Evolutionary conservation across 257 asterid species (phyloP), one percentile per base, ranked within the genome.

Genomic region (Scutellaria baicalensis): DNA sequence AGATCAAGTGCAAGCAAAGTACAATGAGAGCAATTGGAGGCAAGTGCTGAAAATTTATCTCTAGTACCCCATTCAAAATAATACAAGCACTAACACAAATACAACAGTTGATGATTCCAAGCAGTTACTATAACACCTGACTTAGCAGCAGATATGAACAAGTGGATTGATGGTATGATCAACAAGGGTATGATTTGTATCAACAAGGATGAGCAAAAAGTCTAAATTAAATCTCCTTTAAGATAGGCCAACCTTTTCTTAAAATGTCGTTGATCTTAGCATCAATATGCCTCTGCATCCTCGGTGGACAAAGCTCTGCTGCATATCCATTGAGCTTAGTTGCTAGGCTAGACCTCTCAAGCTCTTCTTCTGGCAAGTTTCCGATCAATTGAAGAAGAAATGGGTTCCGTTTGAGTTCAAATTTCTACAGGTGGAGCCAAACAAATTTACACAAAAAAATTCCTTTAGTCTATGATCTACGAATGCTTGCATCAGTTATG

Each of bases 371-470:
- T 1, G 90, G 86, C 81, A 91, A 73, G 81, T 89, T 91, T 31
- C 99, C 99, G 14, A 91, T 91, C 86, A 94, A 74, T 71, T 91
- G 97, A 64, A 94, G 93, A 74, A 91, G 89, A 80, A 94, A 88
- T 0, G 85, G 89, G n/a, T 83, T 85, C 76, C 90, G 81, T 74
- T 89, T 92, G 18, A 93, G 97, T 95, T 93, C 99, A 80, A 93
- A 93, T 84, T 91, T 93, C 99, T 93, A 79, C 61, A 75, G 4
- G 56, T 35, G 56, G 64, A 6, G 56, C 49, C 55, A 69, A 11
- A 66, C 23, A 51, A 42, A 35, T 68, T 20, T 27, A 27, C 33
- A 43, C 3, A 3, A 8, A 40, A 40, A 14, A 44, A 8, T 23
- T 52, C 66, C 27, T 76, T 75, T 60, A 76, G 81, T 69, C 39